phyloP scores from a whole-genome alignment of 331 rosid species.

The Prunus yedoensis region DNA sequence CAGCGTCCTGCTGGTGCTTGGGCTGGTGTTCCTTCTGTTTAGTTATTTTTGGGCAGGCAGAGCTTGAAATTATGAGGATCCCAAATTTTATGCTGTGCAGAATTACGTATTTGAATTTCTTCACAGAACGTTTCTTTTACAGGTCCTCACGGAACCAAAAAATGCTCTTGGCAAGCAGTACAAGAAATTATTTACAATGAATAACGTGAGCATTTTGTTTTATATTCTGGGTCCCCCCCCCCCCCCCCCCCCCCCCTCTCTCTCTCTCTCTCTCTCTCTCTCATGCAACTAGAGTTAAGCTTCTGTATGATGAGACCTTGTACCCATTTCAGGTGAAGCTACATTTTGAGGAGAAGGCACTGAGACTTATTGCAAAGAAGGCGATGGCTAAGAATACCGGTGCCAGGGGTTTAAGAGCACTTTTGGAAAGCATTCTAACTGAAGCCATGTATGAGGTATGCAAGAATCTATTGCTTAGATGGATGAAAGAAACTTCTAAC shows the following conservation, averaged over 20 bases:
- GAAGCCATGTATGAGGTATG: conserved; percentile 94
- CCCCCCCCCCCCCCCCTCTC: neutral
- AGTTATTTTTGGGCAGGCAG: conserved; percentile 2
- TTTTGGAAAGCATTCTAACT: conserved; percentile 78
- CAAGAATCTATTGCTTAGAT: neutral
- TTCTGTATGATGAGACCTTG: conserved; percentile 3
- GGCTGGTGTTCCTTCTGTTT: neutral
- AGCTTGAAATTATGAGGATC: no score
- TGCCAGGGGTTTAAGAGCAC: conserved; percentile 91
- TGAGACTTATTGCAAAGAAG: conserved; percentile 75
- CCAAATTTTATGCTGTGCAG: neutral
- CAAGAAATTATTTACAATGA: conserved; percentile 89
- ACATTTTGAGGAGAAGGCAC: conserved; percentile 71
- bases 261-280: neutral
- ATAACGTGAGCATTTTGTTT: conserved; percentile 55
- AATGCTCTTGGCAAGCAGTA: conserved; percentile 96
- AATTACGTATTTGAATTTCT: neutral
- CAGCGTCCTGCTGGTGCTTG: neutral
- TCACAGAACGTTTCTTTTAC: conserved; percentile 17
- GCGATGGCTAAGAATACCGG: conserved; percentile 93
- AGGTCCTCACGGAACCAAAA: conserved; percentile 93
- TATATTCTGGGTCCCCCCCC: neutral
- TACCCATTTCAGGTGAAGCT: conserved; percentile 69
- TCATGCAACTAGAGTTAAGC: conserved; percentile 5
- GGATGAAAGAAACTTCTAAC: neutral